Evolutionary conservation across 768 basidiomycete genomes (phyloP), one percentile per base, ranked within the genome.

Genomic region (Boletus tylopilopsis): DNA sequence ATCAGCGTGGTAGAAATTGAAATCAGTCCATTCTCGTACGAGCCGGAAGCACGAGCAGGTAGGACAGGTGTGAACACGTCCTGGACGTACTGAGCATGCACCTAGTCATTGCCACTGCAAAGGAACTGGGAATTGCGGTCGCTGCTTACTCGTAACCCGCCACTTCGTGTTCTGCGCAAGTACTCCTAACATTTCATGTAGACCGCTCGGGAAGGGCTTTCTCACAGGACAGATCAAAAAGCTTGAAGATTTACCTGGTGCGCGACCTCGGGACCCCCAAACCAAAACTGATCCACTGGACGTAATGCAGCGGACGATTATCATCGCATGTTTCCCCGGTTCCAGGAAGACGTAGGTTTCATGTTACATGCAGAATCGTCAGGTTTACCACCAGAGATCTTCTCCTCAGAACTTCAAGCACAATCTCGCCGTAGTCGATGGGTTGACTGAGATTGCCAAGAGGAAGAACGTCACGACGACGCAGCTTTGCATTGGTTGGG

Each of bases 1-100:
- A 74, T 86, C 50, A 71, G 77, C 22, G 73, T 76, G 12, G 79
- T 84, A 11, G 85, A 88, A 62, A 83, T 87, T 42, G 86, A 89
- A 60, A 64, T 84, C 34, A 82, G 79, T 54, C 73, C 76, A 15
- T 84, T 78, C 72, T 71, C 76, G 2, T 81, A 80, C 44, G 78
- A 79, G 53, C 70, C 71, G 21, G 70, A 81, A 51, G 75, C 78
- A 21, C 72, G 70, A 60, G 69, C 72, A 43, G 73, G 73, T 71
- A 44, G 25, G 38, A 4, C 16, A 21, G 22, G 21, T 13, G 13
- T 5, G 2, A 27, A 16, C 33, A 6, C 38, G 29, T 32, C n/a
- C n/a, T n/a, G 21, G 30, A 6, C 25, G 8, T 38, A 35, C 35
- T 55, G 13, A 57, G 30, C 23, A 3, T n/a, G 3, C 19, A 18